A percentile compares a stretch with the other conserved stretches of the same genome.
These are phyloP conservation scores for Obelidium mucronatum DNA, from an alignment of 192 early-diverging fungal species.

Conservation along the genomic window DNA sequence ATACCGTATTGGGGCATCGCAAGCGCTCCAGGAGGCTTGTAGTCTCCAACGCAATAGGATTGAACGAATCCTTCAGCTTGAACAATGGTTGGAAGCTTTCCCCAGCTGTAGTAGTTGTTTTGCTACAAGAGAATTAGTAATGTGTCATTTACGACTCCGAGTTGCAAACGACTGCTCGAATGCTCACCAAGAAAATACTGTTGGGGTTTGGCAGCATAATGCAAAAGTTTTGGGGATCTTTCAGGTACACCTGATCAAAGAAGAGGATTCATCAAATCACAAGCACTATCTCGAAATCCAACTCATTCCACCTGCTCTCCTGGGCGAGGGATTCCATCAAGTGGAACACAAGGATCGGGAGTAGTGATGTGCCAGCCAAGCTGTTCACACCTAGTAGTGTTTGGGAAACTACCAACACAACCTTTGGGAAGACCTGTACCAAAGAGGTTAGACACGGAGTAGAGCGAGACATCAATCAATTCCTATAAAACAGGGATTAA, in stretches of 20 bases:
- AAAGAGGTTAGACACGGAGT: neutral
- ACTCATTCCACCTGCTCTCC: constrained; percentile 16
- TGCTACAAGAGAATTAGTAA: too few relatives aligned
- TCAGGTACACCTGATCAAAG: too few relatives aligned
- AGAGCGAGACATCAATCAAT: neutral
- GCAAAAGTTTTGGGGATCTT: constrained; percentile 40
- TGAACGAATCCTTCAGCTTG: constrained; percentile 44
- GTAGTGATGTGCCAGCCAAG: constrained; percentile 28
- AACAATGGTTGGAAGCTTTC: constrained; percentile 33
- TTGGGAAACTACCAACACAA: too few relatives aligned
- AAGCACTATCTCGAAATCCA: neutral
- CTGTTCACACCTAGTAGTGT: constrained; percentile 4
- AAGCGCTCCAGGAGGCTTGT: constrained; percentile 34
- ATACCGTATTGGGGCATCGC: constrained; percentile 32
- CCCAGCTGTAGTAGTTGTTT: constrained; percentile 35
- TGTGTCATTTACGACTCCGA: neutral
- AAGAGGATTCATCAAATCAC: neutral
- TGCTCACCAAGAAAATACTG: neutral
- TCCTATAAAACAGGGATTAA: constrained; percentile 12
- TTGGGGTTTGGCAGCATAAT: constrained; percentile 45
- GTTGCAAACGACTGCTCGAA: neutral
- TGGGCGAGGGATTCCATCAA: neutral
- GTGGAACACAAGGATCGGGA: constrained; percentile 31
- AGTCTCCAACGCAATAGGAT: constrained; percentile 40
- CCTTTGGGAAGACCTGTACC: neutral